phyloP scores from a whole-genome alignment of 495 filamentous ascomycete species.

The Penicillium flavigenum region DNA sequence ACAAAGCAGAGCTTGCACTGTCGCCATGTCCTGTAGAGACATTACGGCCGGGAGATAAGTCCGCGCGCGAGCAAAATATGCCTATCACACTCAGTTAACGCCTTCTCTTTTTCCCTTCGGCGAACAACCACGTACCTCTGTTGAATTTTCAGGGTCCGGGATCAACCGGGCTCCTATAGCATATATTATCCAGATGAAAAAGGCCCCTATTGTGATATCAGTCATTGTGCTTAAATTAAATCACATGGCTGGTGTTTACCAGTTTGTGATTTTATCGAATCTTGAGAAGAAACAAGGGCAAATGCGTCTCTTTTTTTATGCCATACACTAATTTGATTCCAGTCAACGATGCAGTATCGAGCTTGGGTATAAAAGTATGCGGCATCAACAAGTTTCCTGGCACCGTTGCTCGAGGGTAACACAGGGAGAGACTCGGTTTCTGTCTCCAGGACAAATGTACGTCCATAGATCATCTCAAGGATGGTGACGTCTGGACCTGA shows the following conservation, averaged over 20 bases:
- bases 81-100: constrained; percentile 1
- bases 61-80: constrained; percentile 16
- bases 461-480: constrained; percentile 2
- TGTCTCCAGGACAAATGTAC: not conserved
- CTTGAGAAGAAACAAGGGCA: constrained; percentile 2
- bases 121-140: not conserved
- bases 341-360: constrained; percentile 17
- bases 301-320: constrained; percentile 5
- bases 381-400: constrained; percentile 12
- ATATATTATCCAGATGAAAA: constrained; percentile 20
- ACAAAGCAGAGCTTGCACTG: constrained; percentile 16
- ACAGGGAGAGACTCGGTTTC: constrained; percentile 3
- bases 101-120: no score
- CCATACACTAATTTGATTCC: constrained; percentile 14
- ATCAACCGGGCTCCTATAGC: constrained; percentile 18
- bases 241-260: not conserved
- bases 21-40: constrained; percentile 9
- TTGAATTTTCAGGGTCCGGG: constrained; percentile 12
- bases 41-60: constrained; percentile 13
- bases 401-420: constrained; percentile 10
- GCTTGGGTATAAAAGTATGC: constrained; percentile 18
- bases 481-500: not conserved
- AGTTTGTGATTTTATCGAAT: constrained; percentile 8
- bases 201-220: constrained; percentile 6
- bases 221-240: not conserved